Base-by-base conservation (phyloP, 2,329 filamentous ascomycete species). In the Curvularia verruculosa region DNA sequence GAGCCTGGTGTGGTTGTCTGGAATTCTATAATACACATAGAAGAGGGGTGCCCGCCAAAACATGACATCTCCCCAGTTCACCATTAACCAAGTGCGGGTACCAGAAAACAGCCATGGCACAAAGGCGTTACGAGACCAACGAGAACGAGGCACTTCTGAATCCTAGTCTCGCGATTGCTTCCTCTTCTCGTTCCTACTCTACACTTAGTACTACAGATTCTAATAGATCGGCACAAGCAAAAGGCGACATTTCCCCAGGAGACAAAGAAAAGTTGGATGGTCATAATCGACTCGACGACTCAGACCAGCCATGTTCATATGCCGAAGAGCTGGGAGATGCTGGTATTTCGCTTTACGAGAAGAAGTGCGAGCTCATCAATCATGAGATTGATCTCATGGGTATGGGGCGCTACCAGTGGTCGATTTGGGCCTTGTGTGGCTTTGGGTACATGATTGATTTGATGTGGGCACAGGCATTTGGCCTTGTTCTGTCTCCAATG, bases 401-500 rank as follows among this genome's bases (percentile, higher is more conserved):
- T 37, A 83, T 85, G 80, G 82, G 82, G 3, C 73, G 70, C 51
- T 84, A 84, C 57, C 82, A 84, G 61, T 83, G 81, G 81, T 81
- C 76, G 60, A 74, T 82, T 45, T 85, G 82, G 82, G 64, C 70
- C 3, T 71, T 85, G 0, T 85, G 83, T 59, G 83, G 83, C 34
- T 81, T 84, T 34, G 83, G 83, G 1, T 85, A 84, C 64, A 70
- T 84, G 39, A 76, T 86, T 36, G 84, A 86, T 61, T 70, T 86
- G 23, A 75, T 84, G 45, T 86, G 83, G 82, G 83, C 84, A 3
- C 84, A 86, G 60, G 84, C 82, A 0, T 84, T 86, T 63, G 83
- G 83, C 10, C 77, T 86, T 1, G 79, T 85, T 0, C 69, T 84
- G 15, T 80, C 79, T 9, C 81, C 84, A 6, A 67, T 87, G 54